Conservation (phyloP, 1,284 basidiomycete species). For the Puccinia triticina region DNA sequence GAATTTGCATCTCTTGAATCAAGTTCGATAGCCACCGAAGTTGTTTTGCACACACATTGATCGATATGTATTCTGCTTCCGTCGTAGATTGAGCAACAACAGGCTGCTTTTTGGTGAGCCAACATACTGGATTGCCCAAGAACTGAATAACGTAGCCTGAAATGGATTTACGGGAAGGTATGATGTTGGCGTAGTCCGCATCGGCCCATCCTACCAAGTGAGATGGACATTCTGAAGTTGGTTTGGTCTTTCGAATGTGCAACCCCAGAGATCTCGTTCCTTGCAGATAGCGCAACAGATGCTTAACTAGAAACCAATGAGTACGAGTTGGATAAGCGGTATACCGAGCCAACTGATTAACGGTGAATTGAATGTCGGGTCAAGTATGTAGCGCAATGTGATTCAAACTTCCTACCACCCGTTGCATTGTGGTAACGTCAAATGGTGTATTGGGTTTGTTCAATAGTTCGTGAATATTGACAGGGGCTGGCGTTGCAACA, state of each 20-base stretch:
- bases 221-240: too few species aligned
- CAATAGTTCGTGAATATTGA: not conserved
- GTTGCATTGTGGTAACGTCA: not conserved
- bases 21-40: not conserved
- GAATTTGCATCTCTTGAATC: not conserved
- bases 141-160: not conserved
- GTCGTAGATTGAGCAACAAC: not conserved
- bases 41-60: not conserved
- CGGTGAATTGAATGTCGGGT: constrained; percentile 8
- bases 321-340: not conserved
- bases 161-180: not conserved
- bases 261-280: too few species aligned
- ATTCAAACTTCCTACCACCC: constrained; percentile 8
- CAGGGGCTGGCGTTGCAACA: not conserved
- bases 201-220: too few species aligned
- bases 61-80: not conserved
- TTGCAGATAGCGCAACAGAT: not conserved
- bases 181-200: not conserved
- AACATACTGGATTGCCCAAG: not conserved
- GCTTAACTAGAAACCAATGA: not conserved
- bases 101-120: not conserved
- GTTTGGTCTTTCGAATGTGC: too few species aligned
- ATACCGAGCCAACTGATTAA: not conserved
- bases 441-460: not conserved
- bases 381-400: constrained; percentile 10